A percentile compares a stretch with the other conserved stretches of the same genome.
phyloP scores from a whole-genome alignment of 257 asterid species.

The Ligustrum vulgare region DNA sequence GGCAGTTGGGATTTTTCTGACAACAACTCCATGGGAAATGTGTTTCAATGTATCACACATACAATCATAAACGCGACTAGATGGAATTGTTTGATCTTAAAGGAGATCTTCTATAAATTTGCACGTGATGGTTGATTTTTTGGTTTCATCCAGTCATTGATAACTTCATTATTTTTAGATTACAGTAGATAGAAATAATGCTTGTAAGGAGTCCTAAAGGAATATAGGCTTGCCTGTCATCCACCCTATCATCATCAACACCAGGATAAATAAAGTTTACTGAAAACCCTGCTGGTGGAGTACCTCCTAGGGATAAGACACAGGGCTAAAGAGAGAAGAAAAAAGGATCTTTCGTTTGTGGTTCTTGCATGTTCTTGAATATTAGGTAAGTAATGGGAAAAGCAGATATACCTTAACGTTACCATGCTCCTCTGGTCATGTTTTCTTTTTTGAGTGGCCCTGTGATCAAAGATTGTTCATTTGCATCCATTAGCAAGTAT shows the following conservation, averaged over 20 bases:
- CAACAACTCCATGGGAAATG: too few species aligned
- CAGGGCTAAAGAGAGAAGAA: too few species aligned
- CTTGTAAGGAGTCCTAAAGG: too few species aligned
- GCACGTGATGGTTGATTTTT: background rate
- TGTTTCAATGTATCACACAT: background rate
- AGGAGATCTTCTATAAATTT: background rate
- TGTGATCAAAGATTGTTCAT: background rate
- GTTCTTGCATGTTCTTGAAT: too few species aligned
- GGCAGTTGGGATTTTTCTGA: too few species aligned
- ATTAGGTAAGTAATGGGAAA: background rate
- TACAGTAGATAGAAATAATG: too few species aligned
- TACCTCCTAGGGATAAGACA: too few species aligned
- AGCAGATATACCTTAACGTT: background rate
- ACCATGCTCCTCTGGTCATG: background rate
- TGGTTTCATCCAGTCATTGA: slow-evolving; percentile 8
- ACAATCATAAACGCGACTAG: background rate
- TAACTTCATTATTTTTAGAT: background rate
- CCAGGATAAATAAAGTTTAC: too few species aligned
- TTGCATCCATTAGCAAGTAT: background rate
- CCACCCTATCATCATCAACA: too few species aligned
- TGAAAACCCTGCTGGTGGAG: too few species aligned
- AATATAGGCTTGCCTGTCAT: too few species aligned
- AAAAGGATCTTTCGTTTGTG: too few species aligned
- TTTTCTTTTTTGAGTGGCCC: background rate
- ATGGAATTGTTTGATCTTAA: slow-evolving; percentile 13